Conservation (phyloP, 805 yeast genomes). For the Metschnikowia borealis region DNA sequence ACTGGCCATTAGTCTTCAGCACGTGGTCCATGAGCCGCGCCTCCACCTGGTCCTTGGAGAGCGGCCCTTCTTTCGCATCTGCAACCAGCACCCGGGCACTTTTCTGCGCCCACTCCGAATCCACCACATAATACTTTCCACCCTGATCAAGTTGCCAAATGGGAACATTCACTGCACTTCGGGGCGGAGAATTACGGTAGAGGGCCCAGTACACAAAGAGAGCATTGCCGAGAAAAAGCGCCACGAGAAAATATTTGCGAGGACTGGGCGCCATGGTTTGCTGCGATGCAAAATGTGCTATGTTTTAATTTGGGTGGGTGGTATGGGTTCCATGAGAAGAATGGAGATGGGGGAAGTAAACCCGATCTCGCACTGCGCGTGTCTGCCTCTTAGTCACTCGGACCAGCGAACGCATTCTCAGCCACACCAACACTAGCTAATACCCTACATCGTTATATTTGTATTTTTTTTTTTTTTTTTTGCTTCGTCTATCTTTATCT, state of each 20-base stretch:
- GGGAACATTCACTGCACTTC: not conserved
- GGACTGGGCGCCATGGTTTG: not conserved
- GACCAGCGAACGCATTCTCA: too few species aligned
- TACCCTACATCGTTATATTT: too few species aligned
- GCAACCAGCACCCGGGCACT: too few species aligned
- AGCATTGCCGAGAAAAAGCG: not conserved
- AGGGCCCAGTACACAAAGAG: not conserved
- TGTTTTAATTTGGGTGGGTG: not conserved
- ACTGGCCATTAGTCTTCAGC: not conserved
- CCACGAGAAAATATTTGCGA: not conserved
- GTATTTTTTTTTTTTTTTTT: too few species aligned
- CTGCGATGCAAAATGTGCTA: not conserved
- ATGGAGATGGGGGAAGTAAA: too few species aligned
- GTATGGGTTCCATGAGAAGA: too few species aligned
- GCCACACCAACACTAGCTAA: too few species aligned
- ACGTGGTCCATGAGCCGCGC: slow-evolving; percentile 1
- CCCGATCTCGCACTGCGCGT: not conserved
- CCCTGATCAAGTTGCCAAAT: slow-evolving; percentile 5
- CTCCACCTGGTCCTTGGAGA: slow-evolving; percentile 2
- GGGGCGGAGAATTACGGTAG: not conserved
- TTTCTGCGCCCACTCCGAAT: slow-evolving; percentile 7
- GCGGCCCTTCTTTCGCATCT: not conserved
- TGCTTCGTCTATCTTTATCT: too few species aligned
- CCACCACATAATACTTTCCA: slow-evolving; percentile 10
- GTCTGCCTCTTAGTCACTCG: too few species aligned